Evolutionary conservation across 163 green algal species (phyloP), one percentile per base, ranked within the genome.

Genomic region (Picocystis sp.): DNA sequence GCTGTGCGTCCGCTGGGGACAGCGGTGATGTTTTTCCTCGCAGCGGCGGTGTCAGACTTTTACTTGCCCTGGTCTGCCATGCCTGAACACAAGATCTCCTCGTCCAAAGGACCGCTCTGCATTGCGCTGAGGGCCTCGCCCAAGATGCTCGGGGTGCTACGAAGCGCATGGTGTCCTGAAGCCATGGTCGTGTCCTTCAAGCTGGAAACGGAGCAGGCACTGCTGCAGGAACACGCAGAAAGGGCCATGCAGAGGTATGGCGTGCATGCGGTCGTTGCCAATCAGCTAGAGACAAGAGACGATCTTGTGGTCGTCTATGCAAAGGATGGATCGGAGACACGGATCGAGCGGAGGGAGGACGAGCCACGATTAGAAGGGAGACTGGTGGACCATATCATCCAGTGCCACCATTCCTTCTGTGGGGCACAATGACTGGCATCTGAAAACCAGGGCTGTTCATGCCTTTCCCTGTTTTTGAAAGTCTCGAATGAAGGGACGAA

Each of bases 61-160:
- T 99, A 89, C 72, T 60, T 97, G 1, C 91, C 89, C 10, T 97
- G 87, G 87, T 50, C 51, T 2, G 41, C 81, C 0, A 79, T 98
- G 79, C 77, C 66, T 0, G 86, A 95, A 63, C 89, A 99, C 75
- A 99, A 99, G 69, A 99, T 99, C 19, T 89, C 96, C 69, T 94
- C 81, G 15, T 55, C 60, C 1, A 64, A 75, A 33, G 81, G 78
- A 0, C 61, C 60, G 1, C 55, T 92, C 33, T 29, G 60, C 1
- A 57, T 96, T 22, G 46, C 67, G 0, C 47, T 89, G 19, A 47
- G 52, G 33, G 72, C 81, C 59, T 81, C 93, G 25, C 91, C 91
- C n/a, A 99, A 99, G 71, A 86, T 93, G 78, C 70, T 99, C n/a
- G 77, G 81, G 1, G 22, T 66, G 29, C 66, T 98, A 52, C 63